Conservation (phyloP, 495 filamentous ascomycete genomes). For the Aspergillus sclerotioniger region DNA sequence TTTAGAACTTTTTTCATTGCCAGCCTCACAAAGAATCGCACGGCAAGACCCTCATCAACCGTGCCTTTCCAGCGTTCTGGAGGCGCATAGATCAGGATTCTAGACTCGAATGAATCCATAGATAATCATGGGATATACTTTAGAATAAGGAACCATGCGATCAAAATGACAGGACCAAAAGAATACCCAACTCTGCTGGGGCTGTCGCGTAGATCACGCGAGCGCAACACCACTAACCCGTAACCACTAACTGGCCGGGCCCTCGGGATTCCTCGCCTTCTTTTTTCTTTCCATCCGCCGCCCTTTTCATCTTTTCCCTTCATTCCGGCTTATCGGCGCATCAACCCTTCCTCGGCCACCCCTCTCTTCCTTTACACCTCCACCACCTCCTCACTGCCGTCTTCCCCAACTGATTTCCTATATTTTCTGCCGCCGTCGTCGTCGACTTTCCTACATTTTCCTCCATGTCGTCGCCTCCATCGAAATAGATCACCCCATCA, state of each 20-base stretch:
- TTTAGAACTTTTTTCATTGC: conserved; percentile 5
- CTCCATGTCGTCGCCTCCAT: conserved; percentile 3
- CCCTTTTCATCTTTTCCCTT: conserved; percentile 16
- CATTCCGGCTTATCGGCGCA: conserved; percentile 21
- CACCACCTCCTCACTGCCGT: conserved; percentile 12
- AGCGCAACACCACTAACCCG: conserved; percentile 4
- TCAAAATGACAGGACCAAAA: background rate
- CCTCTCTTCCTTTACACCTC: conserved; percentile 9
- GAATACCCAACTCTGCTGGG: background rate
- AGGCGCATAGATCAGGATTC: too few species aligned
- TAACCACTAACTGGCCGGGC: conserved; percentile 7
- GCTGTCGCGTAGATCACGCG: conserved; percentile 25
- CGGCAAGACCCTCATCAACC: background rate
- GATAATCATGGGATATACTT: too few species aligned
- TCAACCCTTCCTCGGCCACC: conserved; percentile 14
- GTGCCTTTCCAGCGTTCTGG: background rate
- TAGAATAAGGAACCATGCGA: background rate
- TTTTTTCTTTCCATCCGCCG: conserved; percentile 15
- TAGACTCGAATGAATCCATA: too few species aligned
- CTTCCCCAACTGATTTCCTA: background rate
- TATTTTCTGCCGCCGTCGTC: background rate
- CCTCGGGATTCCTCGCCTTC: conserved; percentile 22
- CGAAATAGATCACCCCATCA: conserved; percentile 10
- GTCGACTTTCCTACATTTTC: conserved; percentile 12
- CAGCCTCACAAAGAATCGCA: background rate